Conservation (phyloP, 768 basidiomycete genomes). For the Gautieria morchelliformis region DNA sequence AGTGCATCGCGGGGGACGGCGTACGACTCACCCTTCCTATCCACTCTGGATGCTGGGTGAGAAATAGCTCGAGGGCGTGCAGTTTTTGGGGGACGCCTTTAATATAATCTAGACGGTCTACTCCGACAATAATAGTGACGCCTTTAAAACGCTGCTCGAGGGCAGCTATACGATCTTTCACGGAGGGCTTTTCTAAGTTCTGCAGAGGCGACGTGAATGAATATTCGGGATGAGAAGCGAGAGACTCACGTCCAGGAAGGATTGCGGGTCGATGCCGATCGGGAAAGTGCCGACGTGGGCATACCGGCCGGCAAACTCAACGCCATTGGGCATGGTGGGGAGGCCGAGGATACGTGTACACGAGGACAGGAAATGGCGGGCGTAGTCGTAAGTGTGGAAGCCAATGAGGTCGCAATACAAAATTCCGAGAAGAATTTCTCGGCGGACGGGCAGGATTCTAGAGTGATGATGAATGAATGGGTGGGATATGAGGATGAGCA, state of each 20-base stretch:
- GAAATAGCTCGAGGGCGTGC: slow-evolving; percentile 92
- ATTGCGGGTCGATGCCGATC: slow-evolving; percentile 92
- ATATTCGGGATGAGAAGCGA: neutral
- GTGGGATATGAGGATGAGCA: too few relatives aligned
- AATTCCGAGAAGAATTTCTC: slow-evolving; percentile 94
- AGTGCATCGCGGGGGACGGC: neutral
- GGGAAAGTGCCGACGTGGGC: slow-evolving; percentile 99
- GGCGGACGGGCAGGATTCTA: slow-evolving; percentile 92
- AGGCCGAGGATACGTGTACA: slow-evolving; percentile 94
- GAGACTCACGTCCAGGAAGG: slow-evolving; percentile 67
- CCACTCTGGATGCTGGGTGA: slow-evolving; percentile 98
- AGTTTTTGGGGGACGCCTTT: slow-evolving; percentile 99
- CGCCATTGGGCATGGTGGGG: slow-evolving; percentile 96
- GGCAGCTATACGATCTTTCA: slow-evolving; percentile 70
- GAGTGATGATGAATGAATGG: too few relatives aligned
- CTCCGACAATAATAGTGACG: slow-evolving; percentile 96
- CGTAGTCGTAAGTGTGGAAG: slow-evolving; percentile 99
- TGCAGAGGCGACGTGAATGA: slow-evolving; percentile 20
- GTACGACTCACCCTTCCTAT: slow-evolving; percentile 70
- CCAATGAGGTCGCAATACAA: slow-evolving; percentile 96
- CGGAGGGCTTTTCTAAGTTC: slow-evolving; percentile 72
- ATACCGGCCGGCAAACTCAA: slow-evolving; percentile 90
- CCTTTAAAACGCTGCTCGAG: slow-evolving; percentile 88
- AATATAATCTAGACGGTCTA: slow-evolving; percentile 98
- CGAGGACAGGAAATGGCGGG: slow-evolving; percentile 96